Evolutionary conservation across 805 yeast genomes (phyloP).

Genomic region (Crinitomyces ghanaensis): DNA sequence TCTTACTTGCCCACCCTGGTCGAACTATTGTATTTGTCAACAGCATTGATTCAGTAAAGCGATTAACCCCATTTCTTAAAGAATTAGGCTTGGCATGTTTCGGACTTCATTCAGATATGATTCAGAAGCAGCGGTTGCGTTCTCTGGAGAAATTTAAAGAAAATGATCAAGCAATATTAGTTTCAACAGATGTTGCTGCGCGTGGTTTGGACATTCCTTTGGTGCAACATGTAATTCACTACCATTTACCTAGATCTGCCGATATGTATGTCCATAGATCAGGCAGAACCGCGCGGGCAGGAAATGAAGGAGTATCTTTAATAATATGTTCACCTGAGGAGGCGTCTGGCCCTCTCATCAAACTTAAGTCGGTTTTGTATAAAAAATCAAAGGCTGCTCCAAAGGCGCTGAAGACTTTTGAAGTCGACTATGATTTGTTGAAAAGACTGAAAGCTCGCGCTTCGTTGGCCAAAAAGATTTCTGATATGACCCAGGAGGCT

Average conservation of each 20-base stretch:
- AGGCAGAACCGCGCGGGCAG: conserved; percentile 98
- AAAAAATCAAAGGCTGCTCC: conserved; percentile 27
- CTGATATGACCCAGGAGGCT: conserved; percentile 55
- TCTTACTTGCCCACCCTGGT: conserved; percentile 76
- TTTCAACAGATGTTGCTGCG: conserved; percentile 97
- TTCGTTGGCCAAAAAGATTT: conserved; percentile 56
- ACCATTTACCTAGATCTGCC: conserved; percentile 88
- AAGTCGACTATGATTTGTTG: conserved; percentile 65
- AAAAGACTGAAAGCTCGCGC: conserved; percentile 61
- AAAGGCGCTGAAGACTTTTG: conserved; percentile 47
- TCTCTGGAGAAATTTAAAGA: conserved; percentile 67
- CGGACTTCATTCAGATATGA: conserved; percentile 87
- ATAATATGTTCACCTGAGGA: conserved; percentile 91
- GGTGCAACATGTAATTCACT: conserved; percentile 90
- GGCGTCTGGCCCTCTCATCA: conserved; percentile 75
- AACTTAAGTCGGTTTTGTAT: conserved; percentile 30
- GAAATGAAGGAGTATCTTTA: conserved; percentile 85
- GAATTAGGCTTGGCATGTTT: conserved; percentile 55
- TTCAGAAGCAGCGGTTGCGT: conserved; percentile 83
- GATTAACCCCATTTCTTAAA: conserved; percentile 64
- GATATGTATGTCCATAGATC: conserved; percentile 92
- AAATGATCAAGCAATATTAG: conserved; percentile 41
- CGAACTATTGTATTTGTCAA: conserved; percentile 85
- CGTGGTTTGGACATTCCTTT: conserved; percentile 89
- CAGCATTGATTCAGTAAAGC: conserved; percentile 88